Conservation (phyloP, 371 early-diverging fungal genomes). For the Mucor piriformis region DNA sequence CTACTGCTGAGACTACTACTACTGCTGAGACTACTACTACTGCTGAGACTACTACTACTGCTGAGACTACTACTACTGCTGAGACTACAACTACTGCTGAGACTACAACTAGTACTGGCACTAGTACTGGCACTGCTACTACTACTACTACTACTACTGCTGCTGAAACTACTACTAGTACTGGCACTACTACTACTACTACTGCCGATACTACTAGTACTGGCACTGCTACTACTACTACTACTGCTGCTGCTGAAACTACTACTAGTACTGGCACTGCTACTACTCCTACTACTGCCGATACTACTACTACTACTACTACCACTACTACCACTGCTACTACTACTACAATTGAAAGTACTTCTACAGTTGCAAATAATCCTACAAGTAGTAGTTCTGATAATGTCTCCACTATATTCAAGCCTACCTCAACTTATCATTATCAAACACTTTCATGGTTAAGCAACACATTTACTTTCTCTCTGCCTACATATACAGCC, state of each 20-base stretch:
- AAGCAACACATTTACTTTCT: constrained; percentile 32
- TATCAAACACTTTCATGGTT: constrained; percentile 37
- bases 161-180: background rate
- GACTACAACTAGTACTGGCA: background rate
- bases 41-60: no score
- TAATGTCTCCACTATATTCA: constrained; percentile 15
- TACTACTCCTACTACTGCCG: background rate
- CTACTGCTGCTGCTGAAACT: background rate
- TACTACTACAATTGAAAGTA: background rate
- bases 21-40: no score
- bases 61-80: background rate
- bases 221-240: background rate
- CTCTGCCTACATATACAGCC: constrained; percentile 33
- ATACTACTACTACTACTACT: background rate
- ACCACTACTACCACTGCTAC: background rate
- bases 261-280: background rate
- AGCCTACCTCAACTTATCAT: constrained; percentile 30
- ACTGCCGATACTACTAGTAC: background rate
- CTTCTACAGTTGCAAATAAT: constrained; percentile 1
- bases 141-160: background rate
- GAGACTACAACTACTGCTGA: background rate
- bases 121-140: background rate
- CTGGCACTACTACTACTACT: background rate
- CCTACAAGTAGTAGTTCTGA: background rate
- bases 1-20: no score